A percentile compares a stretch with the other conserved stretches of the same genome.
phyloP scores from a whole-genome alignment of 2,329 filamentous ascomycete species.

The Neopestalotiopsis rosae region DNA sequence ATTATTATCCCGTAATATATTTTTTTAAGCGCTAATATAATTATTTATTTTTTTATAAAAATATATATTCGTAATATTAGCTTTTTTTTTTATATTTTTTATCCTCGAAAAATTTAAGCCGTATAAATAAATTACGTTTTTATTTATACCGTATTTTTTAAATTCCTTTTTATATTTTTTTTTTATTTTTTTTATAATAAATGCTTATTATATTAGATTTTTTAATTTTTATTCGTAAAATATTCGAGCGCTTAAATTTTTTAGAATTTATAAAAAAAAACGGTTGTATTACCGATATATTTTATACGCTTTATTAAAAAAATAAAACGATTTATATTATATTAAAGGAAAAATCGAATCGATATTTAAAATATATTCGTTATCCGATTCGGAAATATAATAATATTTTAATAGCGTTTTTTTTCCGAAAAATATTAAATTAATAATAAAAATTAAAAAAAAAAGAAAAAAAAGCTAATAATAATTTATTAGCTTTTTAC shows the following conservation, averaged over 20 bases:
- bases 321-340: not conserved
- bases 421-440: not conserved
- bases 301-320: constrained; percentile 25
- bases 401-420: not conserved
- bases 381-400: not conserved
- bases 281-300: constrained; percentile 10
- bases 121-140: no score
- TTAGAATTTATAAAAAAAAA: constrained; percentile 4
- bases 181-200: not conserved
- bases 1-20: not conserved
- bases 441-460: constrained; percentile 20
- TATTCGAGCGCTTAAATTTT: not conserved
- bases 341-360: not conserved
- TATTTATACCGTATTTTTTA: no score
- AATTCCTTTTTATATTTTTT: not conserved
- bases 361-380: not conserved
- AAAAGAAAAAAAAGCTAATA: constrained; percentile 3
- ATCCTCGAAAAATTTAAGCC: no score
- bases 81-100: no score
- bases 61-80: no score
- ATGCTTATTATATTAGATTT: not conserved
- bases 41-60: no score
- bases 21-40: no score
- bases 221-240: not conserved
- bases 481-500: constrained; percentile 17